A percentile compares a stretch with the other conserved stretches of the same genome.
Conservation (phyloP, 805 yeast genomes). For the Zygoascus bituminiphila region DNA sequence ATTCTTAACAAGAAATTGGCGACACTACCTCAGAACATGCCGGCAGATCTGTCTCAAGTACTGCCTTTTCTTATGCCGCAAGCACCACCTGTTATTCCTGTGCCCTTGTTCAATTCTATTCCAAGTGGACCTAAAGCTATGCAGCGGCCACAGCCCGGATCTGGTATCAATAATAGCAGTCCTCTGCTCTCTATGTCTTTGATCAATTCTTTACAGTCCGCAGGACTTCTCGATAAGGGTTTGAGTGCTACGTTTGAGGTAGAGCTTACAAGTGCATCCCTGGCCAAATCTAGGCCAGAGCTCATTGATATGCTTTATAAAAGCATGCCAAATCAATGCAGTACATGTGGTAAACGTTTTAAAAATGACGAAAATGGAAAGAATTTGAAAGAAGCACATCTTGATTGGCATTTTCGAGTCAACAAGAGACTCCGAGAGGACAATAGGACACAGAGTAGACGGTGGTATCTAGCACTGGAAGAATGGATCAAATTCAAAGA, state of each 20-base stretch:
- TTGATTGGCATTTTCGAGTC: constrained; percentile 95
- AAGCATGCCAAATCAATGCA: constrained; percentile 71
- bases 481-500: constrained; percentile 73
- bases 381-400: constrained; percentile 51
- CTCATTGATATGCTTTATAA: constrained; percentile 40
- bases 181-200: constrained; percentile 6
- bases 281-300: constrained; percentile 26
- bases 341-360: constrained; percentile 84
- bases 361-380: constrained; percentile 49
- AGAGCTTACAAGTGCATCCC: constrained; percentile 27
- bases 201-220: constrained; percentile 20
- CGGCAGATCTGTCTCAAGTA: background rate
- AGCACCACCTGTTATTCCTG: background rate
- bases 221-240: constrained; percentile 20
- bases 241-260: constrained; percentile 14
- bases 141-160: background rate
- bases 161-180: background rate
- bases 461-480: constrained; percentile 69
- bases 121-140: background rate
- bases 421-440: constrained; percentile 60
- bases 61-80: background rate
- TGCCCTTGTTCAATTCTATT: background rate
- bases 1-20: constrained; percentile 16
- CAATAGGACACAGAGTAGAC: constrained; percentile 52
- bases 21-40: background rate